Base-by-base conservation (phyloP, 768 basidiomycete genomes). In the Mycena haematopus region DNA sequence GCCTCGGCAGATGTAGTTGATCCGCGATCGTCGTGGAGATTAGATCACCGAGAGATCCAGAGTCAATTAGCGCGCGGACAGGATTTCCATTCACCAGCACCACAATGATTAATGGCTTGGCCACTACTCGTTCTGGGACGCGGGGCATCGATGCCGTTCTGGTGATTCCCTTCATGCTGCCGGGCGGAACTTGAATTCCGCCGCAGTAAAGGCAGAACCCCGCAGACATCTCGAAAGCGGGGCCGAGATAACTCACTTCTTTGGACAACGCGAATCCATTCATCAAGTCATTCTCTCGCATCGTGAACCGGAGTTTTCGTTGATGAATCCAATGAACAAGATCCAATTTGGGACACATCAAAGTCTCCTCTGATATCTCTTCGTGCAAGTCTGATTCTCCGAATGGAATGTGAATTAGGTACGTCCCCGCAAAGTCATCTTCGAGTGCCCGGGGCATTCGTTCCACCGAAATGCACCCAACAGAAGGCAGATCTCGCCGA, bases 1-100 rank as follows among this genome's bases (percentile, higher is more conserved):
- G 59, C 1, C 25, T 27, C 29, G 65, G 52, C 0, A 74, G n/a
- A 14, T 68, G 31, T 3, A 1, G 65, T 9, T 31, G 29, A 31
- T 31, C 29, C 4, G 9, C 29, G 9, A 31, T 4, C 29, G 6
- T 31, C 29, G 29, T 31, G 9, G 29, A 31, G 29, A 31, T 31
- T 4, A 31, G 9, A 31, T 31, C 29, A 4, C 4, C 9, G 6
- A 31, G 4, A 5, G 29, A 31, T 5, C 29, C 29, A 31, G 29
- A 5, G 29, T 31, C 29, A 31, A 31, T 4, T 4, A 31, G 29
- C 9, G 29, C 29, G 9, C 29, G 9, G 29, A 31, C 29, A 5
- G 29, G 6, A 4, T 31, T 9, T 9, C 29, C 29, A 5, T 31
- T 9, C 6, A 31, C 29, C 9, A 31, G 6, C 4, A 9, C 29